Conservation (phyloP, 2,329 filamentous ascomycete genomes). For the Exophiala bonariae region DNA sequence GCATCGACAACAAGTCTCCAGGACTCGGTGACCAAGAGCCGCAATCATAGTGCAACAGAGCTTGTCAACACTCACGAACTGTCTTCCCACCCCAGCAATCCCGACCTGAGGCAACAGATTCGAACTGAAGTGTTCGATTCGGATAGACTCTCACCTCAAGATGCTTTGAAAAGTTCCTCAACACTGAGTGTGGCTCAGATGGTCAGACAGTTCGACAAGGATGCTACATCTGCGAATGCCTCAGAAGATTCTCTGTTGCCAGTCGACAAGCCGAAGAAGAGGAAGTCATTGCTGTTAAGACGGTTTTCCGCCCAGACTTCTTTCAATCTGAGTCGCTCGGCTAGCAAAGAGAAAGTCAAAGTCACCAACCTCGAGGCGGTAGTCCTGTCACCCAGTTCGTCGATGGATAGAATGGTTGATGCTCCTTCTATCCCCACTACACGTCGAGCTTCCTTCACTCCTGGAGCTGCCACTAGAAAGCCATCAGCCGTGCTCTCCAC, state of each 20-base stretch:
- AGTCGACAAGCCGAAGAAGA: slow-evolving; percentile 16
- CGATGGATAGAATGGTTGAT: slow-evolving; percentile 21
- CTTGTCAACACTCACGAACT: slow-evolving; percentile 7
- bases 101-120: slow-evolving; percentile 11
- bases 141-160: slow-evolving; percentile 4
- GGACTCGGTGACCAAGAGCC: slow-evolving; percentile 8
- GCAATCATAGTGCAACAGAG: slow-evolving; percentile 14
- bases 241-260: slow-evolving; percentile 12
- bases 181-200: slow-evolving; percentile 21
- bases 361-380: slow-evolving; percentile 3
- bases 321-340: slow-evolving; percentile 11
- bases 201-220: slow-evolving; percentile 19
- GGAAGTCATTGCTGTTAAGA: slow-evolving; percentile 16
- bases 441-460: slow-evolving; percentile 25
- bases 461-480: slow-evolving; percentile 27
- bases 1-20: slow-evolving; percentile 15
- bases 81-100: slow-evolving; percentile 11
- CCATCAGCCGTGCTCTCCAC: neutral
- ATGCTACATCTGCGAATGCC: neutral
- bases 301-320: slow-evolving; percentile 14
- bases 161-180: slow-evolving; percentile 11
- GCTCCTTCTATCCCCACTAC: slow-evolving; percentile 19
- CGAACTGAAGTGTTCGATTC: slow-evolving; percentile 9
- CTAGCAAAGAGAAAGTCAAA: slow-evolving; percentile 12
- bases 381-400: slow-evolving; percentile 11